These are phyloP conservation scores for Phialophora tarda DNA, from an alignment of 2,329 filamentous ascomycete genomes.

Conservation along the genomic window DNA sequence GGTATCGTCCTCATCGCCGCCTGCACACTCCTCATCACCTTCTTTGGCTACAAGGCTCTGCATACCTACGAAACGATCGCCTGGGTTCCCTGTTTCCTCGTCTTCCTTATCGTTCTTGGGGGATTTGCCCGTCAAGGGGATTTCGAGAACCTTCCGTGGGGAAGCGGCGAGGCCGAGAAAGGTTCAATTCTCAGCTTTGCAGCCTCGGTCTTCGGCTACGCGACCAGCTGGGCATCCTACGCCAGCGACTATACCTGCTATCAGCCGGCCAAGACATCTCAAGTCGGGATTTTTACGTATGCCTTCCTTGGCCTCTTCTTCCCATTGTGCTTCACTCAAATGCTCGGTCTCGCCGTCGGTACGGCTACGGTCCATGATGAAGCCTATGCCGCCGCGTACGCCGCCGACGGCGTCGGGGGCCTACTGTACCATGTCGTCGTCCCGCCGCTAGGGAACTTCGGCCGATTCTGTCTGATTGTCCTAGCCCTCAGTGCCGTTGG, in stretches of 20 bases:
- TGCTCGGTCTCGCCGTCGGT: constrained; percentile 67
- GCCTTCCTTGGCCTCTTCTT: constrained; percentile 73
- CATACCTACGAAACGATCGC: constrained; percentile 77
- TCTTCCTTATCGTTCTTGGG: constrained; percentile 74
- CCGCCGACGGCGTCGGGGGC: too few relatives aligned
- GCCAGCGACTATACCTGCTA: constrained; percentile 83
- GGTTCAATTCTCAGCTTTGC: constrained; percentile 70
- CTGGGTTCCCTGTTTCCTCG: constrained; percentile 74
- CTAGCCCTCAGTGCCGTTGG: too few relatives aligned
- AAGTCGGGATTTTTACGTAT: constrained; percentile 68
- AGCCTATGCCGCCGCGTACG: too few relatives aligned
- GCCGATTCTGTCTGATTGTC: too few relatives aligned
- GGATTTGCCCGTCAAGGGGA: constrained; percentile 70
- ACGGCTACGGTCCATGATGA: too few relatives aligned
- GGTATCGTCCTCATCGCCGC: constrained; percentile 75
- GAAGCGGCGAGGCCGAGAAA: constrained; percentile 63
- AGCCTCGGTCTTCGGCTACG: constrained; percentile 69
- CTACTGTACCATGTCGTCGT: too few relatives aligned
- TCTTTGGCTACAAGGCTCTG: constrained; percentile 76
- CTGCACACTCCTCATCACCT: constrained; percentile 70
- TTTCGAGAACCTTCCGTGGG: constrained; percentile 68
- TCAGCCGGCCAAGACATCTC: constrained; percentile 67
- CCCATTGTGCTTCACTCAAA: constrained; percentile 74
- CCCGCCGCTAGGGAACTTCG: too few relatives aligned
- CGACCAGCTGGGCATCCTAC: constrained; percentile 75